Base-by-base conservation (phyloP, 768 basidiomycete genomes). In the Russula abietina region DNA sequence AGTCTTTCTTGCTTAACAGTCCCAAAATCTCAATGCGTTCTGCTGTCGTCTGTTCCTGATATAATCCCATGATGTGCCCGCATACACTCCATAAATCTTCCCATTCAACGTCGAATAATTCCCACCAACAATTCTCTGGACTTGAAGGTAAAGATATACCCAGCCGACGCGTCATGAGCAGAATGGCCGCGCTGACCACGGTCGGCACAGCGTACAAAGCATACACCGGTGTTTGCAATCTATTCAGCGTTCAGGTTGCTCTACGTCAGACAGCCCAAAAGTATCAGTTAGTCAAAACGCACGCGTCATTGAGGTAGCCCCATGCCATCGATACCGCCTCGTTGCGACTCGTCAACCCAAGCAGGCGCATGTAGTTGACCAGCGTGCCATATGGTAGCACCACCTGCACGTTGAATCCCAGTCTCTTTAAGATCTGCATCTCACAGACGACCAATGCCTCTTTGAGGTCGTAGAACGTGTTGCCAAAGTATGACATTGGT, bases 241-340 rank as follows among this genome's bases (percentile, higher is more conserved):
- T 98, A 67, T n/a, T 24, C 36, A 19, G 46, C 16, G 54, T 46
- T 46, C 46, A 36, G 52, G 32, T 32, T 24, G 30, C 50, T 38
- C 33, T 22, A 43, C 38, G 51, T 61, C 46, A 59, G 55, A 38
- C 38, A 56, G 43, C 43, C 30, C 61, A 57, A 36, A 57, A 65
- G 36, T 48, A n/a, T 7, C 22, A 8, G 26, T 41, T 51, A 16
- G 24, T 26, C 22, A 58, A 54, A 52, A 83, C 91, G 72, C 71
- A 96, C 95, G 91, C 89, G 73, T 98, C 97, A 69, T 98, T 99
- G 24, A 98, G 78, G 69, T 91, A 97, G 0, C 92, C 92, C 97
- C 97, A 99, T 24, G 93, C 92, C 61, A 77, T 79, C 28, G 84
- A 81, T 62, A 91, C 89, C 11, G 85, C 89, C 57, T 82, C 81